Evolutionary conservation across 306 rosid genomes (phyloP), one percentile per base, ranked within the genome.

Genomic region (Corylus americana): DNA sequence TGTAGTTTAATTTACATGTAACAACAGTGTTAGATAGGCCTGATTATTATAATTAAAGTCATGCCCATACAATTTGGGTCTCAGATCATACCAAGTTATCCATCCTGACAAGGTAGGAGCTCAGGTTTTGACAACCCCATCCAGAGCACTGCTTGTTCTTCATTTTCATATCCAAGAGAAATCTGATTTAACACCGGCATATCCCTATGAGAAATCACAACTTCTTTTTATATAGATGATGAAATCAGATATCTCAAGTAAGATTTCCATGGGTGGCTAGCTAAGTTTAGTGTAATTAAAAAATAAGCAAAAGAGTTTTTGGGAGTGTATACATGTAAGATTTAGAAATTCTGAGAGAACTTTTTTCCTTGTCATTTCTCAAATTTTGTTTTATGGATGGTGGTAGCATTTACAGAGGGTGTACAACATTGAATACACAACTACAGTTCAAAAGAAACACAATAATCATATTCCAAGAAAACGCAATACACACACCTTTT

Each of bases 401-500:
- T 25, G 14, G 70, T 37, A 74, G 67, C 73, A 74, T 64, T 73
- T 25, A 81, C 50, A 75, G 62, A 75, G 78, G 77, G 81, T 80
- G 73, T 67, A 47, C 31, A 68, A 73, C 50, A 85, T 54, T 76
- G 72, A 75, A 79, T 31, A 54, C 6, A 42, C 45, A 64, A 70
- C 81, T 77, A 74, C 61, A 45, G 48, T 53, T 47, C 8, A 55
- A 54, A 78, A 22, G 80, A 55, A 71, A 71, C 72, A 86, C 78
- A 82, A 62, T 14, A 70, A 79, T 51, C 70, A 85, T 78, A 73
- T 58, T 53, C 79, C 45, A 44, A 75, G 84, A 82, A 82, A 82
- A 11, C 37, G 76, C 72, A 82, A 25, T 80, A 82, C 87, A 88
- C 78, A 78, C 88, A 86, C 74, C 78, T 63, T 75, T 71, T 27